phyloP scores from a whole-genome alignment of 2,329 filamentous ascomycete species.

The Aspergillus piperis region DNA sequence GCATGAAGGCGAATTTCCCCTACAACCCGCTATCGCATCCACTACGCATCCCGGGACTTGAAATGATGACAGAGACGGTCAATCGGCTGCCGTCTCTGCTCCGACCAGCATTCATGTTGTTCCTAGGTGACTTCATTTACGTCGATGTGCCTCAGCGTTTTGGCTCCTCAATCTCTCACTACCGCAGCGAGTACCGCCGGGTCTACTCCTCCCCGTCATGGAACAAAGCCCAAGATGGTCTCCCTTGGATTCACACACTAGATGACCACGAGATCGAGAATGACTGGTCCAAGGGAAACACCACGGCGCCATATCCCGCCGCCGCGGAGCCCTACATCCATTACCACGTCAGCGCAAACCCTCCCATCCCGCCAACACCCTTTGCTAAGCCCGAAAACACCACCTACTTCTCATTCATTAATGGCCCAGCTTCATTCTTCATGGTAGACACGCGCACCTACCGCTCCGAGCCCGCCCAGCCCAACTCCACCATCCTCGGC shows the following conservation, averaged over 20 bases:
- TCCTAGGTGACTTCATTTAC: slow-evolving; percentile 54
- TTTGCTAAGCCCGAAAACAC: slow-evolving; percentile 60
- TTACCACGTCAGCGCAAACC: slow-evolving; percentile 85
- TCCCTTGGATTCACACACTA: slow-evolving; percentile 97
- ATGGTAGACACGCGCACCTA: slow-evolving; percentile 90
- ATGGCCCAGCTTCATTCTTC: slow-evolving; percentile 92
- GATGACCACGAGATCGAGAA: slow-evolving; percentile 97
- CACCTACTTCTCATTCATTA: slow-evolving; percentile 86
- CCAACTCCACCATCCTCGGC: slow-evolving; percentile 85
- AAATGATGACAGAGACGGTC: slow-evolving; percentile 71
- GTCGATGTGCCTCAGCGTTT: slow-evolving; percentile 79
- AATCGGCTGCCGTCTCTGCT: slow-evolving; percentile 63
- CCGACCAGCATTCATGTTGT: slow-evolving; percentile 60
- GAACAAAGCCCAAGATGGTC: slow-evolving; percentile 61
- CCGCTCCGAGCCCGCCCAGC: slow-evolving; percentile 56
- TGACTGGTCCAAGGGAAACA: slow-evolving; percentile 79
- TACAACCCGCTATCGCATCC: slow-evolving; percentile 84
- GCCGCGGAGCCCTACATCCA: slow-evolving; percentile 82
- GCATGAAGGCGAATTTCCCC: slow-evolving; percentile 86
- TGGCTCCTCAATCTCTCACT: slow-evolving; percentile 71
- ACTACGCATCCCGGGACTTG: slow-evolving; percentile 77
- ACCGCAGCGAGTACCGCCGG: slow-evolving; percentile 87
- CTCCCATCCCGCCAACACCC: slow-evolving; percentile 58
- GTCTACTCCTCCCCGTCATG: slow-evolving; percentile 96
- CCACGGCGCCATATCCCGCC: slow-evolving; percentile 74